Evolutionary conservation across 345 rosid genomes (phyloP).

Genomic region (Cochlearia excelsa): DNA sequence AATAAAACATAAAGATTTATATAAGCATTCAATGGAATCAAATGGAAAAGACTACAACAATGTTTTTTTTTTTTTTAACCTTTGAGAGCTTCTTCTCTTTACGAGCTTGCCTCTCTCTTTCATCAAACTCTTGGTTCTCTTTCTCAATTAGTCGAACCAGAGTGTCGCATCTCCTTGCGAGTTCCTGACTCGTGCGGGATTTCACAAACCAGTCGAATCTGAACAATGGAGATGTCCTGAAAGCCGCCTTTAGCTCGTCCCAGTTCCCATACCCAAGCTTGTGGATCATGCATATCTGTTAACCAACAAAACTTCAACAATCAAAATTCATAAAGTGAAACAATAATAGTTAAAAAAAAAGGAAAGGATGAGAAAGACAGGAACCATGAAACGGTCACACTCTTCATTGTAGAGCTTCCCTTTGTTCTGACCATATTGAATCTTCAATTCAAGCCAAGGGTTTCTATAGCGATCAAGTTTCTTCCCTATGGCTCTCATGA

Average conservation of each 20-base stretch:
- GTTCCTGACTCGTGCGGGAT: conserved; percentile 98
- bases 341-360: background rate
- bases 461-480: conserved; percentile 98
- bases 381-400: conserved; percentile 91
- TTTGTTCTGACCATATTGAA: conserved; percentile 97
- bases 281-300: conserved; percentile 97
- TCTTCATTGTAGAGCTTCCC: conserved; percentile 97
- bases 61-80: conserved; percentile 35
- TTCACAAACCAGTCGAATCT: conserved; percentile 99
- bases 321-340: conserved; percentile 1
- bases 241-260: conserved; percentile 98
- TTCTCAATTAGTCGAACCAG: conserved; percentile 93
- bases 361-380: background rate
- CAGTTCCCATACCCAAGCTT: conserved; percentile 99
- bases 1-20: background rate
- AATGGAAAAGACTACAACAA: conserved; percentile 4
- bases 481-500: conserved; percentile 98
- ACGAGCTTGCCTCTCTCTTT: conserved; percentile 96
- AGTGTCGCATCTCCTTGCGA: conserved; percentile 94
- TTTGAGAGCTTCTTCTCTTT: conserved; percentile 98
- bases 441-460: conserved; percentile 98
- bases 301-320: background rate
- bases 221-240: conserved; percentile 83
- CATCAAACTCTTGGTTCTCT: conserved; percentile 97
- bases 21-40: background rate